Evolutionary conservation across 345 rosid species (phyloP).

Genomic region (Rhodamnia rubescens): DNA sequence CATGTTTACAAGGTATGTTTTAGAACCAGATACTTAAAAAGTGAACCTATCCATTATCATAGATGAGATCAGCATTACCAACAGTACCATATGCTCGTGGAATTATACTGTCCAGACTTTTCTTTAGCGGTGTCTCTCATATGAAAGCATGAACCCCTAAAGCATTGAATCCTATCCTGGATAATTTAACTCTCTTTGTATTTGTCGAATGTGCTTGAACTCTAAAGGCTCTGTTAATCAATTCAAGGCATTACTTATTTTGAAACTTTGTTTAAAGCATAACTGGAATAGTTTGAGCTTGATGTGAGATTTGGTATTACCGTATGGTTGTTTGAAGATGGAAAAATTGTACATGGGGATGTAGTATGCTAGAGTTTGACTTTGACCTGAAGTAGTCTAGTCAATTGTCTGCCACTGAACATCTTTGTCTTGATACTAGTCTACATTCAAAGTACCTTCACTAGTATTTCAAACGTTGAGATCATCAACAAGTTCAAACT

Average conservation of each 20-base stretch:
- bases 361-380: neutral
- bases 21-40: neutral
- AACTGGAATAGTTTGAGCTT: neutral
- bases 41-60: neutral
- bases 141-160: neutral
- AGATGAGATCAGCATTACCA: neutral
- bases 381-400: neutral
- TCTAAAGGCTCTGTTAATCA: neutral
- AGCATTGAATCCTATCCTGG: neutral
- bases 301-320: neutral
- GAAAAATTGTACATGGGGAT: neutral
- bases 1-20: conserved; percentile 67
- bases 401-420: neutral
- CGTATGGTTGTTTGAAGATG: neutral
- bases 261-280: neutral
- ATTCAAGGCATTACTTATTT: neutral
- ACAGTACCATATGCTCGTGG: neutral
- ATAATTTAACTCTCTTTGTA: neutral
- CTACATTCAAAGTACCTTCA: neutral
- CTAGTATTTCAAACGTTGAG: neutral
- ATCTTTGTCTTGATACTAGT: neutral
- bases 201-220: neutral
- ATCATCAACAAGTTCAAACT: neutral
- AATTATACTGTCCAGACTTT: neutral
- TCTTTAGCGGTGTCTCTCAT: neutral